Evolutionary conservation across 805 yeast species (phyloP).

Genomic region (Barnettozyma sucrosica): DNA sequence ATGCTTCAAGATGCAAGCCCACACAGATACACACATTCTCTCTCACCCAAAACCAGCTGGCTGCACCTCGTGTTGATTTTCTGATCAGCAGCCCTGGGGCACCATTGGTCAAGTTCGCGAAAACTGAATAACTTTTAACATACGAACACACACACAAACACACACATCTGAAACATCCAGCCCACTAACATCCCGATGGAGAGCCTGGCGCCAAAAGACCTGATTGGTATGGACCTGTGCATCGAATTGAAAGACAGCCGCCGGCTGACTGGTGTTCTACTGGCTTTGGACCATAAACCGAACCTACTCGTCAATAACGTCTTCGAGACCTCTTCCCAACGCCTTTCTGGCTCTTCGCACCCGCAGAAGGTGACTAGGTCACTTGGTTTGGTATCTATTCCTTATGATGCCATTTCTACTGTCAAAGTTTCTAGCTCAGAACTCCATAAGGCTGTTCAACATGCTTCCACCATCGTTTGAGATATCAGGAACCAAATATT

Average conservation of each 20-base stretch:
- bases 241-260: constrained; percentile 18
- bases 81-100: background rate
- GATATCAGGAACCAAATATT: background rate
- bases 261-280: constrained; percentile 15
- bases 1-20: background rate
- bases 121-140: background rate
- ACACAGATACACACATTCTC: too few relatives aligned
- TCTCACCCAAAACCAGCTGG: too few relatives aligned
- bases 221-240: constrained; percentile 17
- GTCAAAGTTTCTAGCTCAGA: constrained; percentile 18
- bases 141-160: too few relatives aligned
- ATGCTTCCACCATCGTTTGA: constrained; percentile 14
- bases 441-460: constrained; percentile 14
- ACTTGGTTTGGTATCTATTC: constrained; percentile 24
- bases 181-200: background rate
- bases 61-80: too few relatives aligned
- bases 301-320: constrained; percentile 21
- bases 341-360: constrained; percentile 2
- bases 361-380: constrained; percentile 1
- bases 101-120: background rate
- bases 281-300: constrained; percentile 26
- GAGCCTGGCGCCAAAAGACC: constrained; percentile 10
- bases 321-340: constrained; percentile 10
- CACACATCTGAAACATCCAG: too few relatives aligned
- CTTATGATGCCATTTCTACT: constrained; percentile 10